Evolutionary conservation across 2,329 filamentous ascomycete genomes (phyloP), one percentile per base, ranked within the genome.

Genomic region (Colletotrichum sidae): DNA sequence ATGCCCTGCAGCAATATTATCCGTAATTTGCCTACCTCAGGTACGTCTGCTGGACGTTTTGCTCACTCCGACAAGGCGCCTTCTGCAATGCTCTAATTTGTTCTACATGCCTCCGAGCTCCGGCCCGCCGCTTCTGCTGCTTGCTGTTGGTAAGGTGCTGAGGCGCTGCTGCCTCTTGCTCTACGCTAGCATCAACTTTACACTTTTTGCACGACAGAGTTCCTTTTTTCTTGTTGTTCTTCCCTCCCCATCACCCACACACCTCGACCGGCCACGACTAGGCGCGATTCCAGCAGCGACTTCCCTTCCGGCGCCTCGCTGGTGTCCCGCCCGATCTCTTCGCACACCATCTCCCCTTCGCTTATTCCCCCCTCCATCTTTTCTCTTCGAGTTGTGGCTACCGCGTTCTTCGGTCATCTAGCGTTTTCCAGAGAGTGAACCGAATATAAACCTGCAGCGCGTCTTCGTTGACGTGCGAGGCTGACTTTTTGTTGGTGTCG

Each of bases 121-220:
- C 25, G 4, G 25, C 4, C 25, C 25, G 25, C 25, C 25, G 4
- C 25, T 25, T 5, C 25, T 25, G 25, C 25, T 25, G 25, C 25
- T 5, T 25, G 25, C 25, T 25, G 17, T 17, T 25, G 25, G 4
- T 25, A 25, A 44, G 42, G 42, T 44, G 13, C 42, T 44, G 42
- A 25, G 25, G 25, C 57, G 42, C 56, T 42, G 57, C 61, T 51
- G 34, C 59, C 34, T 52, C 53, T 57, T 17, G 15, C 46, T 52
- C 54, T 57, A 17, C 41, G 46, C 47, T 64, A 64, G 60, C 49
- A 60, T 57, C 58, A 57, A 63, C 47, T 57, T 66, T 66, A 63
- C 58, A 54, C 63, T 66, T 62, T 56, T 47, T 42, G 47, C 63
- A 56, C 63, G 47, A 38, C 53, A 55, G 58, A 52, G 44, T 62